phyloP scores from a whole-genome alignment of 176 grass and related monocot species.

The Oryza punctata region DNA sequence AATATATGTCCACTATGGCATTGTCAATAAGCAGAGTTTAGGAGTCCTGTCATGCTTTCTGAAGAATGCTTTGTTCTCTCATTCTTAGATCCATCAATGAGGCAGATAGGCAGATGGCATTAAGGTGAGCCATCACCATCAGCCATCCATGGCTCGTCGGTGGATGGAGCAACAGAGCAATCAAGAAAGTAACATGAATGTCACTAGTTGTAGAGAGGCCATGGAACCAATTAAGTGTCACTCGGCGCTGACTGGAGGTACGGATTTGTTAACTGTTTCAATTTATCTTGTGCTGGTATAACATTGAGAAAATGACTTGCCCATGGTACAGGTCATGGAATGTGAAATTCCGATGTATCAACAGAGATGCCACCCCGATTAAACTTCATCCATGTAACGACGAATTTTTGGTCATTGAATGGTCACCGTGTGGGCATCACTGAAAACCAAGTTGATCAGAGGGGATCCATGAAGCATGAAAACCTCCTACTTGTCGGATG shows the following conservation, averaged over 20 bases:
- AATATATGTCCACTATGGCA: constrained; percentile 24
- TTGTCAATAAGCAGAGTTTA: constrained; percentile 11
- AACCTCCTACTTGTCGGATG: constrained; percentile 41
- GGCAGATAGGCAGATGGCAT: constrained; percentile 7
- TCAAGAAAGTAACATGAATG: not conserved
- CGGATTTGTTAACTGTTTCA: not conserved
- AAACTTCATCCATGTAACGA: not conserved
- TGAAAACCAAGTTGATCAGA: constrained; percentile 39
- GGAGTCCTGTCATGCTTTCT: not conserved
- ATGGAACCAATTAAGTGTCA: not conserved
- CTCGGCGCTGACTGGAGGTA: not conserved
- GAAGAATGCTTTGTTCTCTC: constrained; percentile 16
- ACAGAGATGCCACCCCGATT: not conserved
- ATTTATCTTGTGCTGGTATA: not conserved
- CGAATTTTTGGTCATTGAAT: not conserved
- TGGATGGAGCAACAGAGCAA: constrained; percentile 2
- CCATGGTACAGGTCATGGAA: constrained; percentile 20
- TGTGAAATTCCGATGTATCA: constrained; percentile 3
- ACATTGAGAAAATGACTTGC: not conserved
- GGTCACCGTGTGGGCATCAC: constrained; percentile 7
- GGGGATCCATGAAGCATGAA: constrained; percentile 47
- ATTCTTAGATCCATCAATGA: constrained; percentile 29
- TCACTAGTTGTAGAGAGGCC: not conserved
- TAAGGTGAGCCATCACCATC: constrained; percentile 30
- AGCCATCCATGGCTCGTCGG: not conserved